phyloP scores from a whole-genome alignment of 805 yeast species.

The Ogataea zsoltii region DNA sequence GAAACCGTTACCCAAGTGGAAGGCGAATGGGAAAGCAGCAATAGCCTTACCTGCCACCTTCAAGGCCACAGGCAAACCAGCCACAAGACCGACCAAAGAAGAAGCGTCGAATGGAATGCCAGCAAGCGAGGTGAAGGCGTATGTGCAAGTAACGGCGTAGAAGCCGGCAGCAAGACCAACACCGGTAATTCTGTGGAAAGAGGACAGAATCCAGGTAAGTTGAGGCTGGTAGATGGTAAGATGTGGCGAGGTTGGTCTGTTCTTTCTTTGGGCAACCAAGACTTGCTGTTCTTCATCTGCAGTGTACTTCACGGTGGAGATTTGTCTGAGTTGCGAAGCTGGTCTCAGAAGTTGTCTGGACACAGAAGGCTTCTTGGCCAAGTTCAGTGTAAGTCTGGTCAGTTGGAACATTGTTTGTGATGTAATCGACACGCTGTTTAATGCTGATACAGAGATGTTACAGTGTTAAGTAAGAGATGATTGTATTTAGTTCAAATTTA shows the following conservation, averaged over 20 bases:
- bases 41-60: slow-evolving; percentile 67
- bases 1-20: slow-evolving; percentile 82
- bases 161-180: slow-evolving; percentile 76
- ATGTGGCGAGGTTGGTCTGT: slow-evolving; percentile 92
- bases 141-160: slow-evolving; percentile 74
- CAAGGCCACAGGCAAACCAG: slow-evolving; percentile 61
- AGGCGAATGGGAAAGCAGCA: slow-evolving; percentile 80
- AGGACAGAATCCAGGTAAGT: slow-evolving; percentile 78
- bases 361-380: slow-evolving; percentile 14
- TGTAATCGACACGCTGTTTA: not conserved
- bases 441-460: not conserved
- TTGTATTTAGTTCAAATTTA: not conserved
- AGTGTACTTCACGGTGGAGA: slow-evolving; percentile 52
- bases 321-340: slow-evolving; percentile 26
- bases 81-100: slow-evolving; percentile 52
- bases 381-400: slow-evolving; percentile 24
- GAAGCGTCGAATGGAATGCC: slow-evolving; percentile 61
- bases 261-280: slow-evolving; percentile 76
- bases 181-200: slow-evolving; percentile 86
- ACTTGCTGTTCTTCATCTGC: slow-evolving; percentile 65
- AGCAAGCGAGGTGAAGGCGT: slow-evolving; percentile 65
- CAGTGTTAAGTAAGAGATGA: not conserved
- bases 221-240: slow-evolving; percentile 89
- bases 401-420: slow-evolving; percentile 15
- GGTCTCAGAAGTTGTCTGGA: slow-evolving; percentile 23